Percentiles rank a stretch among this genome's conserved stretches.
Evolutionary conservation across 108 stramenopile genomes (phyloP).

Genomic region (Pelagomonas calceolata): DNA sequence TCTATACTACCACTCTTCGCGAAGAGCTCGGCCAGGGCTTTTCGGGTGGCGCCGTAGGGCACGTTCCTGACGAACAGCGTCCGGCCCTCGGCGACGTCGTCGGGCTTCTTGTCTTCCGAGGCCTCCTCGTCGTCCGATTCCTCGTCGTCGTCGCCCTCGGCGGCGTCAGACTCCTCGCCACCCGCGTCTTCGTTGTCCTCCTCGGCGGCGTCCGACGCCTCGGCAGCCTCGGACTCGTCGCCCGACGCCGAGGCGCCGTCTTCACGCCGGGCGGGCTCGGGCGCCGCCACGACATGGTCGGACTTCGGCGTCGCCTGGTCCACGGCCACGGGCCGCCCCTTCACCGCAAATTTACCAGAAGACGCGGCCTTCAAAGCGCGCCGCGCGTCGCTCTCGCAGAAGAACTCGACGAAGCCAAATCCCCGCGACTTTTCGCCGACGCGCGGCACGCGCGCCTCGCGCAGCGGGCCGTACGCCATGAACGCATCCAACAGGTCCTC

Average conservation of each 20-base stretch:
- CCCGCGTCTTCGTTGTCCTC: neutral
- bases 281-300: neutral
- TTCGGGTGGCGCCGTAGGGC: constrained; percentile 80
- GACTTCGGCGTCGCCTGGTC: too few species aligned
- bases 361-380: neutral
- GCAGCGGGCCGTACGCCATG: neutral
- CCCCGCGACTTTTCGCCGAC: neutral
- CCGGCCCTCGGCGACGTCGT: constrained; percentile 35
- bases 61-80: constrained; percentile 87
- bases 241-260: neutral
- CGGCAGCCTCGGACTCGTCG: neutral
- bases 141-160: too few species aligned
- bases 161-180: too few species aligned
- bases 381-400: neutral
- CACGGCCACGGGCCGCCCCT: neutral
- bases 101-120: too few species aligned
- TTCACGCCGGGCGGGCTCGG: neutral
- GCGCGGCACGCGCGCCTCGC: neutral
- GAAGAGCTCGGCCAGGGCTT: constrained; percentile 69
- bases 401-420: neutral
- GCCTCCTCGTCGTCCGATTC: too few species aligned
- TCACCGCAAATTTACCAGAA: neutral
- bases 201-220: too few species aligned
- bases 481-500: neutral
- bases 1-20: constrained; percentile 61